phyloP scores from a whole-genome alignment of 75 land plant genomes.

The Cryptomeria japonica region DNA sequence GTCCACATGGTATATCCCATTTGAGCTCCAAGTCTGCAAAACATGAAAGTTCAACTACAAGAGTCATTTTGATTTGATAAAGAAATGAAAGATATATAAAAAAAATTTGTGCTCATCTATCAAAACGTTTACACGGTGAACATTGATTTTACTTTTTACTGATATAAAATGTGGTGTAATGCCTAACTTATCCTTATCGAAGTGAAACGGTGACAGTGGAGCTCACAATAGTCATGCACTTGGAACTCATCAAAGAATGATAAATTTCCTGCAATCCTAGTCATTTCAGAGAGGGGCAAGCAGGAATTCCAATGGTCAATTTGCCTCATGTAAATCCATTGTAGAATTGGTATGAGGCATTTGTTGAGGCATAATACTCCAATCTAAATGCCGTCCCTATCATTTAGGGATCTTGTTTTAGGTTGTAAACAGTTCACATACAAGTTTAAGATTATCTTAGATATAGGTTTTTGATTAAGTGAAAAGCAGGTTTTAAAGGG shows the following conservation, averaged over 20 bases:
- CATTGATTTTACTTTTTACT: too few relatives aligned
- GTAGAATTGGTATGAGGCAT: too few relatives aligned
- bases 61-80: background rate
- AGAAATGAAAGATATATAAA: too few relatives aligned
- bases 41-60: background rate
- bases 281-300: background rate
- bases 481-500: too few relatives aligned
- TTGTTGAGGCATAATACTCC: too few relatives aligned
- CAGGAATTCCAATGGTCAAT: background rate
- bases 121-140: too few relatives aligned
- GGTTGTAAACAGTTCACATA: too few relatives aligned
- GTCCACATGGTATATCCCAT: slow-evolving; percentile 54
- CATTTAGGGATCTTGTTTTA: too few relatives aligned
- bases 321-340: too few relatives aligned
- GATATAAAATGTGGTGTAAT: background rate
- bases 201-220: background rate
- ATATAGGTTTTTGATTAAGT: too few relatives aligned
- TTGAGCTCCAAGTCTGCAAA: slow-evolving; percentile 44
- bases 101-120: background rate
- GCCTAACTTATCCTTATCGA: background rate
- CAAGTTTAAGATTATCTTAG: too few relatives aligned
- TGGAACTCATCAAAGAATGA: background rate
- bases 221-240: background rate
- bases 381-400: too few relatives aligned
- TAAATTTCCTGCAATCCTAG: background rate